A percentile compares a stretch with the other conserved stretches of the same genome.
phyloP scores from a whole-genome alignment of 2,329 filamentous ascomycete genomes.

The Cladophialophora psammophila region DNA sequence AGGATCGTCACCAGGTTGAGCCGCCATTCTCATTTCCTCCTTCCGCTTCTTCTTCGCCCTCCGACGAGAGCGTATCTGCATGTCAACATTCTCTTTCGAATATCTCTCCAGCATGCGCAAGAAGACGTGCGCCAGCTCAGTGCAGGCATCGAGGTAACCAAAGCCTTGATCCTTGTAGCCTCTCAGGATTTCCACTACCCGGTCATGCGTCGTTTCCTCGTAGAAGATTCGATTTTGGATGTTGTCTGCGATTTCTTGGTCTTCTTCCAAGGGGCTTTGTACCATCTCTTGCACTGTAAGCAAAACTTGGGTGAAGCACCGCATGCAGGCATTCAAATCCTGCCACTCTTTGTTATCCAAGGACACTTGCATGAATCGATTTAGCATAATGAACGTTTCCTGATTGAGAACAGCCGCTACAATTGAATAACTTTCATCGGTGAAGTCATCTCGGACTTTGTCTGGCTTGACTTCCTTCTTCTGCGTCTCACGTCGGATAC shows the following conservation, averaged over 20 bases:
- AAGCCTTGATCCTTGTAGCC: conserved; percentile 95
- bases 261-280: conserved; percentile 82
- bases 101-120: conserved; percentile 90
- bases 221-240: conserved; percentile 98
- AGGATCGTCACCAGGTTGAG: conserved; percentile 52
- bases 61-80: conserved; percentile 87
- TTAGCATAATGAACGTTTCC: conserved; percentile 90
- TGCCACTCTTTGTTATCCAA: conserved; percentile 86
- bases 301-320: conserved; percentile 92
- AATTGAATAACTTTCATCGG: conserved; percentile 79
- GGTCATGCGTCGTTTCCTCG: conserved; percentile 91
- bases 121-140: conserved; percentile 90
- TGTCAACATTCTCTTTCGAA: conserved; percentile 90
- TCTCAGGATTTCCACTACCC: conserved; percentile 78
- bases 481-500: conserved; percentile 70
- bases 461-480: conserved; percentile 60
- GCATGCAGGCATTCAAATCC: conserved; percentile 85
- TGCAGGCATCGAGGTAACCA: conserved; percentile 89
- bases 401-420: conserved; percentile 91
- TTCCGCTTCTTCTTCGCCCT: conserved; percentile 77
- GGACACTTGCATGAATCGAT: conserved; percentile 78
- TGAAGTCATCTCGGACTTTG: conserved; percentile 59
- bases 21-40: conserved; percentile 58
- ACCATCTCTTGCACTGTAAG: conserved; percentile 93
- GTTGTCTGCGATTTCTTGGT: conserved; percentile 97